A percentile compares a stretch with the other conserved stretches of the same genome.
phyloP scores from a whole-genome alignment of 2,329 filamentous ascomycete genomes.

The Epichloe gansuensis region DNA sequence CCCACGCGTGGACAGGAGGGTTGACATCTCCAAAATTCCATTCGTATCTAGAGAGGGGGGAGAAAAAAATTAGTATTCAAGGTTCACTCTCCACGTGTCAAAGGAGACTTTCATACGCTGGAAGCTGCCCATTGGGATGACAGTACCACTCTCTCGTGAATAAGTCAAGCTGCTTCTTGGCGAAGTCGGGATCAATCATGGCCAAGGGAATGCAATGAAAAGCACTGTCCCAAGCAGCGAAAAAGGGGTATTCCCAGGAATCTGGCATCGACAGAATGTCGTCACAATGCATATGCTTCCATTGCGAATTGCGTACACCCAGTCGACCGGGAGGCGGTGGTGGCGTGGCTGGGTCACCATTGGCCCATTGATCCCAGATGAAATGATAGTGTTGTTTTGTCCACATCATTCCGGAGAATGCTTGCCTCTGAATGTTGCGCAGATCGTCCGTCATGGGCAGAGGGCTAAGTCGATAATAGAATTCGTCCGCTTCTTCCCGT shows the following conservation, averaged over 20 bases:
- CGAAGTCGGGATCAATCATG: conserved; percentile 96
- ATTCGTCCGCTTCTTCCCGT: conserved; percentile 85
- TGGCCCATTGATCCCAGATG: conserved; percentile 96
- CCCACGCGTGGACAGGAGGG: conserved; percentile 91
- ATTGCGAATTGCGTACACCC: conserved; percentile 70
- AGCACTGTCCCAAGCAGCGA: conserved; percentile 91
- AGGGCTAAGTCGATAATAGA: conserved; percentile 87
- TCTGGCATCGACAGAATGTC: conserved; percentile 97
- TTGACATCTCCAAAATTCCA: conserved; percentile 99
- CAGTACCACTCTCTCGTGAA: conserved; percentile 98
- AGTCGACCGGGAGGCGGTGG: conserved; percentile 73
- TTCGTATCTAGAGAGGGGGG: conserved; percentile 42
- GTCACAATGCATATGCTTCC: conserved; percentile 91
- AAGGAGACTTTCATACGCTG: conserved; percentile 46
- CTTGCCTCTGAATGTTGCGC: conserved; percentile 88
- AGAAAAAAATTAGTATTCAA: conserved; percentile 7
- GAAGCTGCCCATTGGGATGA: conserved; percentile 90
- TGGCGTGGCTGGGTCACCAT: conserved; percentile 78
- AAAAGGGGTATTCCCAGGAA: conserved; percentile 97
- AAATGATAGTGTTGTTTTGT: conserved; percentile 96
- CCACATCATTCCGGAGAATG: conserved; percentile 96
- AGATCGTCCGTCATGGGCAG: conserved; percentile 88
- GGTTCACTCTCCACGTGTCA: background rate
- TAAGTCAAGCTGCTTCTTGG: conserved; percentile 93
- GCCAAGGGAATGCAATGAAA: conserved; percentile 94